These are phyloP conservation scores for Sarocladium oryzae DNA, from an alignment of 2,329 filamentous ascomycete genomes.

Conservation along the genomic window DNA sequence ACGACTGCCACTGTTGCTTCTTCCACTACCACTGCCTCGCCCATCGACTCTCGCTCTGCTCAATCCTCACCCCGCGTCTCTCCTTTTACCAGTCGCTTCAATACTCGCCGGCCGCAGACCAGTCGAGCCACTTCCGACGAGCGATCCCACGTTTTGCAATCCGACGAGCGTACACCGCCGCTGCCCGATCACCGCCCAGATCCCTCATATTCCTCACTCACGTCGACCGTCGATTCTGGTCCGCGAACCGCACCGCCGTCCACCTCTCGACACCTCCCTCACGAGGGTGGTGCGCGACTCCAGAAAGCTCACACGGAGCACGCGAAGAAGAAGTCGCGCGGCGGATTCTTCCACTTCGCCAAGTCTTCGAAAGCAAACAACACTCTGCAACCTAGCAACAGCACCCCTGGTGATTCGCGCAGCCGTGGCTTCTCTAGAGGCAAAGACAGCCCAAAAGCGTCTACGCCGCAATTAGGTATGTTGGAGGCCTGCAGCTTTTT, in stretches of 20 bases:
- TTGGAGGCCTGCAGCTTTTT: constrained; percentile 10
- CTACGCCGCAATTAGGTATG: constrained; percentile 27
- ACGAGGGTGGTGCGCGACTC: neutral
- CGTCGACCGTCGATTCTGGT: neutral
- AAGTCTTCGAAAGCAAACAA: constrained; percentile 38
- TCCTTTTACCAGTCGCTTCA: constrained; percentile 36
- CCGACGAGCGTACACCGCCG: constrained; percentile 4
- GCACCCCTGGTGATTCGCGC: constrained; percentile 15
- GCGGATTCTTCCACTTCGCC: constrained; percentile 46
- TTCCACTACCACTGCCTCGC: constrained; percentile 21
- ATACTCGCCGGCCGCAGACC: constrained; percentile 21
- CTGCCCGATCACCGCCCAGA: constrained; percentile 8
- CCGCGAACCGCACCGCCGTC: neutral
- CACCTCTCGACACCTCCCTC: neutral
- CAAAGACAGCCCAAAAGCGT: constrained; percentile 22
- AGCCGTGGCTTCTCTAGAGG: constrained; percentile 32
- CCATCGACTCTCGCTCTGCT: constrained; percentile 20
- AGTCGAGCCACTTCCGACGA: constrained; percentile 7
- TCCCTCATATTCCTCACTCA: constrained; percentile 5
- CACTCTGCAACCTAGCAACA: constrained; percentile 18
- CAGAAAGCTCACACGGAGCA: constrained; percentile 26
- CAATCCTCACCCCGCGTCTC: constrained; percentile 31
- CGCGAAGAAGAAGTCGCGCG: constrained; percentile 23
- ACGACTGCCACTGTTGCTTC: constrained; percentile 13
- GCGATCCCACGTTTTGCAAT: neutral